These are phyloP conservation scores for Barnettozyma sp. DNA, from an alignment of 805 yeast genomes.

Conservation along the genomic window DNA sequence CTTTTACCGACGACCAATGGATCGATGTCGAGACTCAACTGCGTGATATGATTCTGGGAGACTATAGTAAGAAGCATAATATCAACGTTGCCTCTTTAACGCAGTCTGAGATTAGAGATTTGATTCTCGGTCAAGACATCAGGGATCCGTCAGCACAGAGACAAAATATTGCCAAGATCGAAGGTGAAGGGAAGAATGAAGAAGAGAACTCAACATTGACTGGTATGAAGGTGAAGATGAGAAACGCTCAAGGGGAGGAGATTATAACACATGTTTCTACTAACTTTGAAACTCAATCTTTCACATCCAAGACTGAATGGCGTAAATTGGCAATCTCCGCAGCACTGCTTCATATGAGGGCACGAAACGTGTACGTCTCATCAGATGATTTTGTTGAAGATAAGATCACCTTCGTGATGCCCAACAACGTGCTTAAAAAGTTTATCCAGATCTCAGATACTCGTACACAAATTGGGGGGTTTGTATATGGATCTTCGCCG, in stretches of 20 bases:
- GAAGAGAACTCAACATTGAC: conserved; percentile 26
- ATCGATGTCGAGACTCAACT: conserved; percentile 77
- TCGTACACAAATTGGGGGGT: conserved; percentile 76
- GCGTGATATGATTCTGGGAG: conserved; percentile 79
- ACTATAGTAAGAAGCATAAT: conserved; percentile 78
- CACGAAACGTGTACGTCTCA: conserved; percentile 67
- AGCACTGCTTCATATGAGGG: conserved; percentile 60
- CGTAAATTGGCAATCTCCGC: conserved; percentile 78
- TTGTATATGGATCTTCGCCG: conserved; percentile 75
- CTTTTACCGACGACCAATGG: conserved; percentile 87
- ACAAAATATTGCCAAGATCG: conserved; percentile 77
- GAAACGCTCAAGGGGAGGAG: conserved; percentile 93
- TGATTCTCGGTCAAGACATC: conserved; percentile 90
- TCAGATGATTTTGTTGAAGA: conserved; percentile 58
- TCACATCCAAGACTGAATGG: conserved; percentile 88
- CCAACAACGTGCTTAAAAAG: conserved; percentile 70
- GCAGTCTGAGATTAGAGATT: conserved; percentile 87
- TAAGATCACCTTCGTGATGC: conserved; percentile 66
- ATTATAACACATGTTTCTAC: conserved; percentile 91
- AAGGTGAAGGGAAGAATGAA: conserved; percentile 37
- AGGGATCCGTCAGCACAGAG: conserved; percentile 83
- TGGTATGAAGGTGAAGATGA: conserved; percentile 69
- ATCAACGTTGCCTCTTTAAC: conserved; percentile 84
- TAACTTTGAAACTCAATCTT: conserved; percentile 76
- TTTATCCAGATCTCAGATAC: conserved; percentile 77